phyloP scores from a whole-genome alignment of 257 asterid species.

The Capsicum baccatum region DNA sequence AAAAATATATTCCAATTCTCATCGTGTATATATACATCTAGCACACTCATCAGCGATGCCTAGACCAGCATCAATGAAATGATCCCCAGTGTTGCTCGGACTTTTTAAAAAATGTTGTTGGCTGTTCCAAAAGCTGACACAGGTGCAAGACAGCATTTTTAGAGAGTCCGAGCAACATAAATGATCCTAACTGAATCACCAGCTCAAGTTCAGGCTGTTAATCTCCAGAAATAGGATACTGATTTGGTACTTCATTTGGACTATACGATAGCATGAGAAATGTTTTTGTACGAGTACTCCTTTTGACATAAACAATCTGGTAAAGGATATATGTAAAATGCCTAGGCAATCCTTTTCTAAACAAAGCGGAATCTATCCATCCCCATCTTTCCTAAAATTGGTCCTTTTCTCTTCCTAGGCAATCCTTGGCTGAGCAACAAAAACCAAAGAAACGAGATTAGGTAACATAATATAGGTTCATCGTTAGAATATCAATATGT shows the following conservation, averaged over 20 bases:
- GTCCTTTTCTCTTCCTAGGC: slow-evolving; percentile 94
- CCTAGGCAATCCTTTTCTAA: slow-evolving; percentile 46
- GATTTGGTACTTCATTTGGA: neutral
- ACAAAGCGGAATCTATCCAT: slow-evolving; percentile 77
- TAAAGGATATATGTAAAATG: slow-evolving; percentile 85
- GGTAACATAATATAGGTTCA: neutral
- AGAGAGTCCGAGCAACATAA: neutral
- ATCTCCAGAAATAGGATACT: neutral
- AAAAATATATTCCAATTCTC: neutral
- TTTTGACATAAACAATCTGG: slow-evolving; percentile 87
- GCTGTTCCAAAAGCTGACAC: too few relatives aligned
- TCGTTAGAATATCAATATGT: neutral
- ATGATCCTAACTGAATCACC: neutral
- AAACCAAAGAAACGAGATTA: neutral
- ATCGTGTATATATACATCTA: neutral
- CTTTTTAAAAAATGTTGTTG: too few relatives aligned
- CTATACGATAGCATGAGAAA: slow-evolving; percentile 40
- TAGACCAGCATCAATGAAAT: neutral
- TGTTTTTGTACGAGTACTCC: slow-evolving; percentile 36
- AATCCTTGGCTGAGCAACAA: slow-evolving; percentile 79
- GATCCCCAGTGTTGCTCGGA: neutral
- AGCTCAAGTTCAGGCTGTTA: neutral
- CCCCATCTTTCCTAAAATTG: slow-evolving; percentile 75
- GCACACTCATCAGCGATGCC: neutral
- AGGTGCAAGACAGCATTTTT: neutral